Conservation (phyloP, 2,329 filamentous ascomycete genomes). For the Zymoseptoria pseudotritici region DNA sequence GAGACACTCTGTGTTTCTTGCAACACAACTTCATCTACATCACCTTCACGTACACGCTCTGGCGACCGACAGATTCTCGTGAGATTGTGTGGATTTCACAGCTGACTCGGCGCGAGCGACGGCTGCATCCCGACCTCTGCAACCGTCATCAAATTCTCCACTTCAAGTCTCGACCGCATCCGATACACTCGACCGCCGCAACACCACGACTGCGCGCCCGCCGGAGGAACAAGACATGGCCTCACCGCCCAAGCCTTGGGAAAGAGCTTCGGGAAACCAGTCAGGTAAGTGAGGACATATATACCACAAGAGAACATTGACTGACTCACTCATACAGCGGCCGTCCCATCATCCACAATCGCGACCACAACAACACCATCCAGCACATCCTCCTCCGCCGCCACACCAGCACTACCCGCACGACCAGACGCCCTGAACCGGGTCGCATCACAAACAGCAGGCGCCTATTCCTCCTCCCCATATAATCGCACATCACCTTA, state of each 20-base stretch:
- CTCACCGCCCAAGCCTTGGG: constrained; percentile 97
- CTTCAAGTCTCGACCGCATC: not conserved
- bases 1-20: not conserved
- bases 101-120: not conserved
- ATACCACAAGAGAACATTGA: constrained; percentile 8
- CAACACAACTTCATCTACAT: not conserved
- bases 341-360: constrained; percentile 37
- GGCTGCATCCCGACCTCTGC: not conserved
- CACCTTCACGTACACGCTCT: no score
- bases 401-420: constrained; percentile 66
- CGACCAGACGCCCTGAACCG: constrained; percentile 70
- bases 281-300: constrained; percentile 16
- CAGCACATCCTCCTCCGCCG: constrained; percentile 31
- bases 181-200: not conserved
- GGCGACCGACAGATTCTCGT: not conserved
- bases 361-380: constrained; percentile 37
- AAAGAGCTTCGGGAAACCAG: constrained; percentile 38
- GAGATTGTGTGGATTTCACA: not conserved
- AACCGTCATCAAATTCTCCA: not conserved
- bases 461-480: constrained; percentile 57
- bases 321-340: constrained; percentile 33
- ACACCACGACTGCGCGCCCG: not conserved
- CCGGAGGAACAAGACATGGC: not conserved
- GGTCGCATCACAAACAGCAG: constrained; percentile 80
- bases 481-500: constrained; percentile 34